These are phyloP conservation scores for Talaromyces marneffei DNA, from an alignment of 2,329 filamentous ascomycete genomes.

Conservation along the genomic window DNA sequence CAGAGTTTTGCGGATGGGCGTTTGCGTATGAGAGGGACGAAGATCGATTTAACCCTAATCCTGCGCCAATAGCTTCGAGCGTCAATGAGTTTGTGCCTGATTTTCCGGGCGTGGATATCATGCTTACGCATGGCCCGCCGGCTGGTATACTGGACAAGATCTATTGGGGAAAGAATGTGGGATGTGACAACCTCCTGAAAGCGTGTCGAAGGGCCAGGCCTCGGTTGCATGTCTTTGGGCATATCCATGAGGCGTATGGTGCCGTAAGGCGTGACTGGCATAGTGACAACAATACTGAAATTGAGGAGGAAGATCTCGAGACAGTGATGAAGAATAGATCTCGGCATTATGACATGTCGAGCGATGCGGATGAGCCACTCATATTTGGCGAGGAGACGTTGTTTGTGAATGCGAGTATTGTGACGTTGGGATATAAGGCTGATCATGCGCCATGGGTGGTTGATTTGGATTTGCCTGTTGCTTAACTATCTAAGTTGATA, in stretches of 20 bases:
- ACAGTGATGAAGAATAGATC: slow-evolving; percentile 28
- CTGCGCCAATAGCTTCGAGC: slow-evolving; percentile 16
- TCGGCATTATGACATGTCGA: slow-evolving; percentile 32
- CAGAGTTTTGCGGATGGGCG: slow-evolving; percentile 52
- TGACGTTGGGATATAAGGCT: slow-evolving; percentile 46
- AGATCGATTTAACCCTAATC: slow-evolving; percentile 48
- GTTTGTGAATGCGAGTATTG: slow-evolving; percentile 55
- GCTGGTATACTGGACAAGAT: slow-evolving; percentile 45
- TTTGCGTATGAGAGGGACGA: slow-evolving; percentile 48
- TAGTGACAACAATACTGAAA: not conserved
- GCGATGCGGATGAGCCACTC: slow-evolving; percentile 26
- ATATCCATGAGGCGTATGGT: slow-evolving; percentile 55
- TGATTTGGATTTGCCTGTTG: slow-evolving; percentile 45
- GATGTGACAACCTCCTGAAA: slow-evolving; percentile 50
- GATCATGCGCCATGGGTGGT: slow-evolving; percentile 52
- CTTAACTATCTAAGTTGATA: not conserved
- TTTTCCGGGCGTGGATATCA: slow-evolving; percentile 46
- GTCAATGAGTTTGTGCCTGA: slow-evolving; percentile 32
- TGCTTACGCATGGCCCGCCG: slow-evolving; percentile 59
- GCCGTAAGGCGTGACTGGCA: slow-evolving; percentile 32
- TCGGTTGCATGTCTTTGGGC: slow-evolving; percentile 56
- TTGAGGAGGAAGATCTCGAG: slow-evolving; percentile 20
- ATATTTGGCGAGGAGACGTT: slow-evolving; percentile 48
- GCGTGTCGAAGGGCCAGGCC: slow-evolving; percentile 49
- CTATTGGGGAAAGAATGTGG: slow-evolving; percentile 35